A percentile compares a stretch with the other conserved stretches of the same genome.
These are phyloP conservation scores for Zangia roseola DNA, from an alignment of 768 basidiomycete species.

Conservation along the genomic window DNA sequence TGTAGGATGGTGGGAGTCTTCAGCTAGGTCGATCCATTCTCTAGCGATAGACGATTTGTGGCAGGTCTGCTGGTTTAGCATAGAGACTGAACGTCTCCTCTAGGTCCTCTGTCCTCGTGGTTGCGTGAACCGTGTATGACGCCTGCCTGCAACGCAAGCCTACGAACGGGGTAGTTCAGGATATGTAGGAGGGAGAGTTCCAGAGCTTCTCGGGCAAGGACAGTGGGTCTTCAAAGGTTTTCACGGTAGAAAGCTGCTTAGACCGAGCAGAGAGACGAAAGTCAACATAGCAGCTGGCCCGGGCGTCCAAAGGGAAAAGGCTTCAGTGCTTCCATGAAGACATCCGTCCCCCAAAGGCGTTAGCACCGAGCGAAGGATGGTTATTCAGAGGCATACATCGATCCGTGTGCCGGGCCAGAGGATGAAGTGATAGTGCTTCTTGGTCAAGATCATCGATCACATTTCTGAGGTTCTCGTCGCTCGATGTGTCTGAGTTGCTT, in stretches of 20 bases:
- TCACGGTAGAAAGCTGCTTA: neutral
- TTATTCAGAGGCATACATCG: neutral
- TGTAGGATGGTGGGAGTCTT: neutral
- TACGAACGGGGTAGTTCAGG: neutral
- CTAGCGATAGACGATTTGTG: neutral
- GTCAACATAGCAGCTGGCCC: too few species aligned
- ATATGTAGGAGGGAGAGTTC: neutral
- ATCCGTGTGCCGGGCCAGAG: neutral
- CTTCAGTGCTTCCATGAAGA: neutral
- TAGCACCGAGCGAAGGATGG: neutral
- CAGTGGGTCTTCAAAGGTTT: conserved; percentile 13
- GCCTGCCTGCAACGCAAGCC: neutral
- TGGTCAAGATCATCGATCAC: neutral
- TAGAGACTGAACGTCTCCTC: neutral
- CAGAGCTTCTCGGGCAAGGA: neutral
- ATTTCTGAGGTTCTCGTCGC: too few species aligned
- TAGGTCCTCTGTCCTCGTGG: neutral
- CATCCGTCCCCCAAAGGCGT: neutral
- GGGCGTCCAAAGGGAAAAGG: neutral
- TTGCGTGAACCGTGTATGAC: neutral
- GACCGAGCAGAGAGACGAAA: conserved; percentile 7
- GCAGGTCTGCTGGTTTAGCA: neutral
- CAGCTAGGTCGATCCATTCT: neutral
- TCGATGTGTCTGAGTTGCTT: too few species aligned
- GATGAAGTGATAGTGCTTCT: neutral